These are phyloP conservation scores for Ophiostoma himal-ulmi DNA, from an alignment of 2,329 filamentous ascomycete species.

Conservation along the genomic window DNA sequence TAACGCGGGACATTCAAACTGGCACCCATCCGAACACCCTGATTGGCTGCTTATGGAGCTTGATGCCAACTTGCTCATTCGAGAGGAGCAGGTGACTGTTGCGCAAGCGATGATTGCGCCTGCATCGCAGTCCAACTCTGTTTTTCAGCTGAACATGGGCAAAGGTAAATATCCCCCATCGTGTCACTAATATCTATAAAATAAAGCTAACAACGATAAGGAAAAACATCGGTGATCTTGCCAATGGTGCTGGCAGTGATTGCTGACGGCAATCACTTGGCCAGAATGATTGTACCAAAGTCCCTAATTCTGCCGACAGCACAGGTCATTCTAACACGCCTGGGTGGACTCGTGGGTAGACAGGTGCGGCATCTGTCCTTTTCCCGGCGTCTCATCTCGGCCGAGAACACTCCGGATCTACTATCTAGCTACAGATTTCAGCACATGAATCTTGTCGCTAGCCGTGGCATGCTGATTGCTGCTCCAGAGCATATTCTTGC, in stretches of 20 bases:
- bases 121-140: slow-evolving; percentile 46
- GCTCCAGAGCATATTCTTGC: slow-evolving; percentile 61
- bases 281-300: slow-evolving; percentile 52
- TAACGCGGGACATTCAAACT: slow-evolving; percentile 50
- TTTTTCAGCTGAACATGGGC: slow-evolving; percentile 64
- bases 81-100: slow-evolving; percentile 56
- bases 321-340: slow-evolving; percentile 48
- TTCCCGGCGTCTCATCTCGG: slow-evolving; percentile 44
- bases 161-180: slow-evolving; percentile 34
- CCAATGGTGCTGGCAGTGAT: slow-evolving; percentile 46
- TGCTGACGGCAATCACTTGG: slow-evolving; percentile 42
- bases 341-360: slow-evolving; percentile 51
- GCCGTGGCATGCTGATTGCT: slow-evolving; percentile 50
- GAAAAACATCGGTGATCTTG: slow-evolving; percentile 53
- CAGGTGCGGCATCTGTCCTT: slow-evolving; percentile 53
- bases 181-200: not conserved
- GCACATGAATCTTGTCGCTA: slow-evolving; percentile 37
- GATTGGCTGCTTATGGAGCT: slow-evolving; percentile 65
- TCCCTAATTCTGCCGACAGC: slow-evolving; percentile 53
- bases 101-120: slow-evolving; percentile 55
- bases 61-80: slow-evolving; percentile 57
- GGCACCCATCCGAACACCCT: slow-evolving; percentile 47
- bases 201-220: slow-evolving; percentile 30
- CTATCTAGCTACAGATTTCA: not conserved
- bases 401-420: not conserved